Percentiles rank a stretch among this genome's conserved stretches.
Conservation (phyloP, 1,139 yeast genomes). For the Suhomyces kunorum region DNA sequence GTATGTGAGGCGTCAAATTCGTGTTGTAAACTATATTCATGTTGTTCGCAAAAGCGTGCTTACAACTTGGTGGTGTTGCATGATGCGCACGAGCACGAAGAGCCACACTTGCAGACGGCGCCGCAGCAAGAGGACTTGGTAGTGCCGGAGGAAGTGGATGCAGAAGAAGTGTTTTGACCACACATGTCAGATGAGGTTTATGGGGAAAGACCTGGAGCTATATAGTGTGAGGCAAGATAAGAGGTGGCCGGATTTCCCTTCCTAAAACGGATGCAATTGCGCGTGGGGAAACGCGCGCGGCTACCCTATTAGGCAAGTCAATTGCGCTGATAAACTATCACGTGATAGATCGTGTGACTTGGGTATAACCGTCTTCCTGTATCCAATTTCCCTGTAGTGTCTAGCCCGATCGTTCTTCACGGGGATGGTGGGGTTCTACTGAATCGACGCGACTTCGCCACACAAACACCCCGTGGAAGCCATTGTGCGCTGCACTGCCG, state of each 20-base stretch:
- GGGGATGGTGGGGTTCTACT: no score
- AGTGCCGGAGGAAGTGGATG: constrained; percentile 10
- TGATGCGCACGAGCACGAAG: constrained; percentile 40
- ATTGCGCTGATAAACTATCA: not conserved
- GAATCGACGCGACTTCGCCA: no score
- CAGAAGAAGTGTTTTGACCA: constrained; percentile 22
- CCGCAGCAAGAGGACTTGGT: constrained; percentile 33
- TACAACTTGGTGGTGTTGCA: constrained; percentile 46
- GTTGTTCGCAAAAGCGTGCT: not conserved
- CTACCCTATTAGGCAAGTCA: not conserved
- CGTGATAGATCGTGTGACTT: not conserved
- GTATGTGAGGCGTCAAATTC: not conserved
- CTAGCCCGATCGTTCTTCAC: not conserved
- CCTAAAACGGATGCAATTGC: constrained; percentile 1
- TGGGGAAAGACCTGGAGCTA: not conserved
- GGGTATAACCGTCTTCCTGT: no score
- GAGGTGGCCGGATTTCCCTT: constrained; percentile 3
- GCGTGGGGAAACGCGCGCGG: constrained; percentile 1
- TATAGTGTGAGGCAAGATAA: constrained; percentile 5
- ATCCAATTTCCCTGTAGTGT: not conserved
- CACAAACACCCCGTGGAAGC: no score
- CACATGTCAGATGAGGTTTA: constrained; percentile 21
- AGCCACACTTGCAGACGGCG: constrained; percentile 45
- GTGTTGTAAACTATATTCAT: not conserved
- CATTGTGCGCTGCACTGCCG: no score